These are phyloP conservation scores for Vitellaria paradoxa DNA, from an alignment of 179 eudicot species.

Conservation along the genomic window DNA sequence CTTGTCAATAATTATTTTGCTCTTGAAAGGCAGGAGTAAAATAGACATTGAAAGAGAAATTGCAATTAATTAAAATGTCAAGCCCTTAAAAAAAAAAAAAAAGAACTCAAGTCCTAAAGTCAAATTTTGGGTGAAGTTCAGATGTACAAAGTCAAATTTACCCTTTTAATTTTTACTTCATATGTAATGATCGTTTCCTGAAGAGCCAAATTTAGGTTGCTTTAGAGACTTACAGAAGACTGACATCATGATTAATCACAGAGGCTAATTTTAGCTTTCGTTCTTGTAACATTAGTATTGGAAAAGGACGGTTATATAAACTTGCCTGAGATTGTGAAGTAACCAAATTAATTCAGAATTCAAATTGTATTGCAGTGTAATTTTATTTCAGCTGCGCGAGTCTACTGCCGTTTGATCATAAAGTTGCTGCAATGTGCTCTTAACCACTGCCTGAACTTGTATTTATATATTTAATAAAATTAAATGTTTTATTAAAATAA, in stretches of 20 bases:
- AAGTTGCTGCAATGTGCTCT: neutral
- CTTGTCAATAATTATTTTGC: too few relatives aligned
- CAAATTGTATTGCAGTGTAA: neutral
- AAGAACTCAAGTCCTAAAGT: too few relatives aligned
- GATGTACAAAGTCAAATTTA: too few relatives aligned
- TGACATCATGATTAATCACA: neutral
- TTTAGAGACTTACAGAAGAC: neutral
- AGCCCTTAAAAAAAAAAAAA: too few relatives aligned
- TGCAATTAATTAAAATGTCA: too few relatives aligned
- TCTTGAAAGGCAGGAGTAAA: too few relatives aligned
- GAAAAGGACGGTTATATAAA: neutral
- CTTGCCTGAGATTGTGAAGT: conserved; percentile 2
- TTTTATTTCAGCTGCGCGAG: neutral
- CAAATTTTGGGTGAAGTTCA: too few relatives aligned
- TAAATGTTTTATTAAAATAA: too few relatives aligned
- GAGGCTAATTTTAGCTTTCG: conserved; percentile 2
- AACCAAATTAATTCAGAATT: neutral
- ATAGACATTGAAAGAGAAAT: too few relatives aligned
- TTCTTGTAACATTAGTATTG: neutral
- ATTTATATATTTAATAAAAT: too few relatives aligned
- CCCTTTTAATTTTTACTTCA: too few relatives aligned
- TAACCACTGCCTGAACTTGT: too few relatives aligned
- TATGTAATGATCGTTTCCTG: neutral
- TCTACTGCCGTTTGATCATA: neutral
- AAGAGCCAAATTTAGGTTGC: neutral